Conservation (phyloP, 768 basidiomycete genomes). For the Infundibulicybe gibba region DNA sequence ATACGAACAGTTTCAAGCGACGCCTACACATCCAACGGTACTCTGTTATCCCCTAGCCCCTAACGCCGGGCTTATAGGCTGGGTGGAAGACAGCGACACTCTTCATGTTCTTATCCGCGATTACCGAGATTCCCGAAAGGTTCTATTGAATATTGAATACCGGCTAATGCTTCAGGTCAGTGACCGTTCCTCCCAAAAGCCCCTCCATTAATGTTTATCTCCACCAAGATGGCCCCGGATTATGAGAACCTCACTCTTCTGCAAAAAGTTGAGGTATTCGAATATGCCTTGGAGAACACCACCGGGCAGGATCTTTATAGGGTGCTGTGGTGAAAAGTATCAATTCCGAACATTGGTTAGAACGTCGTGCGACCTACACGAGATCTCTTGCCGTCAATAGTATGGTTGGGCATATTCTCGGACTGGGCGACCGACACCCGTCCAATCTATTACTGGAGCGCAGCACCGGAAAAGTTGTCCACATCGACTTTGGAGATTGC, state of each 20-base stretch:
- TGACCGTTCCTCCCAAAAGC: too few species aligned
- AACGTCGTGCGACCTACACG: slow-evolving; percentile 93
- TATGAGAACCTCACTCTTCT: slow-evolving; percentile 92
- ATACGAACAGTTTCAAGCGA: slow-evolving; percentile 93
- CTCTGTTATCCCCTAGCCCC: slow-evolving; percentile 95
- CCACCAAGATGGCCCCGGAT: slow-evolving; percentile 91
- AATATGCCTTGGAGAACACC: slow-evolving; percentile 97
- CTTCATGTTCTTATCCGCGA: slow-evolving; percentile 95
- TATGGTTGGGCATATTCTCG: slow-evolving; percentile 98
- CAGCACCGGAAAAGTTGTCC: slow-evolving; percentile 90
- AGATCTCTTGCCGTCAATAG: slow-evolving; percentile 94
- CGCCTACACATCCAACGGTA: slow-evolving; percentile 92
- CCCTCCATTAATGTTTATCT: too few species aligned
- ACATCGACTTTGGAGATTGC: slow-evolving; percentile 97
- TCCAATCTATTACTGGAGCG: slow-evolving; percentile 92
- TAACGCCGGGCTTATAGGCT: slow-evolving; percentile 90
- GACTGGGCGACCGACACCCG: slow-evolving; percentile 96
- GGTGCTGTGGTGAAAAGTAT: slow-evolving; percentile 94
- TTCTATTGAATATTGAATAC: slow-evolving; percentile 96
- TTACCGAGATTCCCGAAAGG: slow-evolving; percentile 94
- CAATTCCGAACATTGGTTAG: slow-evolving; percentile 98
- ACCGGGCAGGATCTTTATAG: slow-evolving; percentile 97
- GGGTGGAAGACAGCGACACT: slow-evolving; percentile 95
- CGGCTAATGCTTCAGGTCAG: slow-evolving; percentile 95
- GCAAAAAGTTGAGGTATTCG: slow-evolving; percentile 99